Evolutionary conservation across 2,329 filamentous ascomycete genomes (phyloP), one percentile per base, ranked within the genome.

Genomic region (Rosellinia necatrix): DNA sequence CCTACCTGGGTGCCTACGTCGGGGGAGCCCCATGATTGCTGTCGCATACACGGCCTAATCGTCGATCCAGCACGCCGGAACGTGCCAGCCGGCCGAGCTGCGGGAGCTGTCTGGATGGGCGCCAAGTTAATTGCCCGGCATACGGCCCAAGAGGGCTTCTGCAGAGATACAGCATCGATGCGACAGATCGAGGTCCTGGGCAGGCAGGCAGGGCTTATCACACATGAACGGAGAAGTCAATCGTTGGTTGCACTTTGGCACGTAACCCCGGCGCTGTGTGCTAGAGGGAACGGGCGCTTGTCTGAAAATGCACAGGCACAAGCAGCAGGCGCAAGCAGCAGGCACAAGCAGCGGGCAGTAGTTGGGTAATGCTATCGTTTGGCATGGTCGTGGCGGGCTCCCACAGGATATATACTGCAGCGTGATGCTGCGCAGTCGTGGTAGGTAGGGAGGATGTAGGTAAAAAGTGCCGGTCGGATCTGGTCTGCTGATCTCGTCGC

Each of bases 151-250:
- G 49, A 49, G 50, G 27, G 49, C 6, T 34, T n/a, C 25, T 49
- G 46, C 46, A 43, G 43, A 53, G 55, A 34, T 40, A 58, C 55
- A 32, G 50, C 49, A 49, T 53, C 50, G 34, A 58, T 53, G 49
- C 54, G 53, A 49, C 55, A 44, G 32, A 37, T 53, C 49, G 40
- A 49, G 41, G 34, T 25, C 44, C 46, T 35, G 46, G 47, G n/a
- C n/a, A n/a, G 40, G 32, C 49, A 46, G 27, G 25, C 49, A 57
- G 37, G 54, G 54, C 54, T 48, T 34, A 42, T 52, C 42, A 40
- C 49, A 44, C 43, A 53, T 43, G 44, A 17, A 53, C 37, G 30
- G 48, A 48, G 24, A 49, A 44, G 38, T 43, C 49, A 49, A 40
- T 43, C 37, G 54, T 53, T 44, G 49, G 54, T 41, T 43, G 35